Base-by-base conservation (phyloP, 345 rosid genomes). In the Boechera divaricarpa region DNA sequence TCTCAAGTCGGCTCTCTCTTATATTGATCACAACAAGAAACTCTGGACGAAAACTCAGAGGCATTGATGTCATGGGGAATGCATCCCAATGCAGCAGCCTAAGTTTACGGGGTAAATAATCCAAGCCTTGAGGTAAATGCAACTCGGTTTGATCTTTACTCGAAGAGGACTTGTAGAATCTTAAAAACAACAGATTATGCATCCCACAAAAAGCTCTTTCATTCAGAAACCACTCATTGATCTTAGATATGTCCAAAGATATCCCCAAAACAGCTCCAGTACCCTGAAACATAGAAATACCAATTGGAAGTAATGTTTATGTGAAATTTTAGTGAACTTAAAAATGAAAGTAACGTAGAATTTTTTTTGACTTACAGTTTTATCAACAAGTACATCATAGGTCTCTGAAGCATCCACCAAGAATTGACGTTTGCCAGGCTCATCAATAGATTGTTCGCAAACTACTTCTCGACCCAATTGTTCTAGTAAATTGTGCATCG, bases 401-500 rank as follows among this genome's bases (percentile, higher is more conserved):
- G 74, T 67, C 21, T 83, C 82, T 24, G 64, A 61, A 10, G 78
- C 44, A 49, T 28, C 59, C 77, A 70, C 69, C 16, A 83, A 49
- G 26, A 83, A 63, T 6, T 76, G 80, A 3, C 79, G 76, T 44
- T 55, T 58, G 13, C 61, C 80, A 60, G 80, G 80, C 12, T 61
- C 66, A 2, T 53, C 10, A 32, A 44, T 3, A 8, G 51, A 77
- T 56, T 74, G 74, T 63, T 53, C 28, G 1, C 18, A 52, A 18
- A 81, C 74, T 60, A 76, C 41, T 42, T 72, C 66, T 66, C 78
- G 2, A 24, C 84, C 81, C 83, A 79, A 36, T 33, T 77, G 73
- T 59, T 72, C 70, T 15, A 80, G 67, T 67, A 78, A 66, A 64
- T 76, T 64, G 53, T 85, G 82, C 79, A 85, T 69, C 10, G 4